These are phyloP conservation scores for Areca catechu DNA, from an alignment of 176 grass and related monocot species.

Conservation along the genomic window DNA sequence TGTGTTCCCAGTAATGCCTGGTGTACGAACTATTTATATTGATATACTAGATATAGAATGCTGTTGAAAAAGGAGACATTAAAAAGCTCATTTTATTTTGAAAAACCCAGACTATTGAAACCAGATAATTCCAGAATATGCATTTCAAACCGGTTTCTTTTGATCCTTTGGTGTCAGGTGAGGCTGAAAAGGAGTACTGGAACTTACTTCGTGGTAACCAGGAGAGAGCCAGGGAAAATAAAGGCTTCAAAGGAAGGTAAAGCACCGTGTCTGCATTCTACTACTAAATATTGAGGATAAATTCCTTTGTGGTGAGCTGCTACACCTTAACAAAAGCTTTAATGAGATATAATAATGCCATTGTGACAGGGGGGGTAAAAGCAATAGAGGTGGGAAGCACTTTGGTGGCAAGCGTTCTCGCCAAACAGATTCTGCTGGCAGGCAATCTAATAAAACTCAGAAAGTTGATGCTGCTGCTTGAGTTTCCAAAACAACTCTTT, in stretches of 20 bases:
- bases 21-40: too few species aligned
- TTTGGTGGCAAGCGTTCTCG: slow-evolving; percentile 34
- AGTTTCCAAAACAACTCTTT: neutral
- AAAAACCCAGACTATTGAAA: too few species aligned
- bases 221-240: slow-evolving; percentile 33
- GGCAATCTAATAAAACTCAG: slow-evolving; percentile 22
- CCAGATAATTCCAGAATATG: too few species aligned
- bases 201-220: slow-evolving; percentile 28
- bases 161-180: slow-evolving; percentile 32
- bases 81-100: too few species aligned
- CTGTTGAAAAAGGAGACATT: too few species aligned
- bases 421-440: slow-evolving; percentile 1
- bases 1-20: too few species aligned
- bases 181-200: slow-evolving; percentile 93
- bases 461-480: slow-evolving; percentile 29
- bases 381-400: slow-evolving; percentile 37
- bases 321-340: too few species aligned
- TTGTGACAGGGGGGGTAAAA: slow-evolving; percentile 26
- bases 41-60: too few species aligned
- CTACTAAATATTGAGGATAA: too few species aligned
- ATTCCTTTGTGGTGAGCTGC: too few species aligned
- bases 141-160: too few species aligned
- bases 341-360: neutral
- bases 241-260: slow-evolving; percentile 53
- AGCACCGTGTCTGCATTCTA: neutral